Evolutionary conservation across 495 filamentous ascomycete species (phyloP).

Genomic region (Glarea lozoyensis): DNA sequence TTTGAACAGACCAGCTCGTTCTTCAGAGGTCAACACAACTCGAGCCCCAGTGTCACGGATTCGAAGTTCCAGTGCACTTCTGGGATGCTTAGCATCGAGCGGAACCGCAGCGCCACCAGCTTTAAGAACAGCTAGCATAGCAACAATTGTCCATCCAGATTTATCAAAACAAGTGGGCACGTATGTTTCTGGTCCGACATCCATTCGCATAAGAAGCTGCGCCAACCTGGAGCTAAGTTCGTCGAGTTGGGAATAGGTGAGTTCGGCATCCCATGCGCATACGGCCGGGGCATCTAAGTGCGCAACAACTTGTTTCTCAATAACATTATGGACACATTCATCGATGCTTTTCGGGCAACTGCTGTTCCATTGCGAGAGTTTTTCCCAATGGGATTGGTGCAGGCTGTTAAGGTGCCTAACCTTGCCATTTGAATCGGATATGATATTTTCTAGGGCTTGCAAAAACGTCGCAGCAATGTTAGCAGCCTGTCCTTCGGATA

Average conservation of each 20-base stretch:
- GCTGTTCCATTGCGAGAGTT: background rate
- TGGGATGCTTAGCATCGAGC: background rate
- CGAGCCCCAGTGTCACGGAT: background rate
- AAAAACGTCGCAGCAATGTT: constrained; percentile 42
- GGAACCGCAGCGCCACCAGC: background rate
- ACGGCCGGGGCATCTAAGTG: background rate
- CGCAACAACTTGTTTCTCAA: background rate
- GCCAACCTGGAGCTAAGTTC: background rate
- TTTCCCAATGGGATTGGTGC: background rate
- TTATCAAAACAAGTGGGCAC: background rate
- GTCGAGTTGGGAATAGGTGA: background rate
- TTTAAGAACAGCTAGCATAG: background rate
- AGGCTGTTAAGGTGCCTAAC: background rate
- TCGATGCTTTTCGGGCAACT: background rate
- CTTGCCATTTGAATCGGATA: constrained; percentile 22
- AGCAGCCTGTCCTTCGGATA: constrained; percentile 30
- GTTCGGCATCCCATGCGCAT: background rate
- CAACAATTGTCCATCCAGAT: background rate
- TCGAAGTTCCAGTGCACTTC: background rate
- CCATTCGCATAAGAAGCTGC: background rate
- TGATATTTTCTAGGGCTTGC: constrained; percentile 34
- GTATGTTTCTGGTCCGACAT: background rate
- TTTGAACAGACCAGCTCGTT: background rate
- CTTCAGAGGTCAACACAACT: background rate
- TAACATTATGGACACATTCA: background rate